phyloP scores from a whole-genome alignment of 2,329 filamentous ascomycete genomes.

The Cytospora chrysosperma region DNA sequence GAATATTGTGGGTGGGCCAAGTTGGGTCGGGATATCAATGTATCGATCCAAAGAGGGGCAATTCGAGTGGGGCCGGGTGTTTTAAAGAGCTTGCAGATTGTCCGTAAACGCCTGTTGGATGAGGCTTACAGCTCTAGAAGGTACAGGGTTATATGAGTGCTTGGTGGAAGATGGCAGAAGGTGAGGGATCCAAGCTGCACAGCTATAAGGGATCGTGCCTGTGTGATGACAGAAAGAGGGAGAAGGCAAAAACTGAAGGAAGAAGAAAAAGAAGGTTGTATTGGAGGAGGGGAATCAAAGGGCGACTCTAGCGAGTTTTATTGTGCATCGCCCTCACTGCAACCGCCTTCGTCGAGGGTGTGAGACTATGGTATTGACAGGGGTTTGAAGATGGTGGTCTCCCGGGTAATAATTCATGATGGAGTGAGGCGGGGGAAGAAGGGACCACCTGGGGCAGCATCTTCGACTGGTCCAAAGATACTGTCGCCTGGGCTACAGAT shows the following conservation, averaged over 20 bases:
- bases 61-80: slow-evolving; percentile 21
- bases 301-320: slow-evolving; percentile 23
- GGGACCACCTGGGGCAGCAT: no score
- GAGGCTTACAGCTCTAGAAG: background rate
- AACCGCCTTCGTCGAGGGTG: slow-evolving; percentile 9
- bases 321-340: slow-evolving; percentile 16
- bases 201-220: background rate
- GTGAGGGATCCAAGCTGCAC: background rate
- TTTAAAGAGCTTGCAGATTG: slow-evolving; percentile 24
- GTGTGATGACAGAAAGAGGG: background rate
- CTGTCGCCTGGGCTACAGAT: slow-evolving; percentile 1
- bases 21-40: slow-evolving; percentile 20
- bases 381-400: background rate
- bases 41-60: slow-evolving; percentile 14
- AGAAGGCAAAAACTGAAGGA: background rate
- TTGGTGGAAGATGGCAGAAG: background rate
- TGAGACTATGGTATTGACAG: background rate
- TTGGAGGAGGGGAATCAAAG: slow-evolving; percentile 13
- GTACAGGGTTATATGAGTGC: background rate
- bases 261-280: background rate
- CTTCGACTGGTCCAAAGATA: background rate
- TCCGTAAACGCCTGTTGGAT: background rate
- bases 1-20: slow-evolving; percentile 9
- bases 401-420: background rate
- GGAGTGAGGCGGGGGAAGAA: background rate